A percentile compares a stretch with the other conserved stretches of the same genome.
Conservation (phyloP, 1,284 basidiomycete genomes). For the Melampsora americana region DNA sequence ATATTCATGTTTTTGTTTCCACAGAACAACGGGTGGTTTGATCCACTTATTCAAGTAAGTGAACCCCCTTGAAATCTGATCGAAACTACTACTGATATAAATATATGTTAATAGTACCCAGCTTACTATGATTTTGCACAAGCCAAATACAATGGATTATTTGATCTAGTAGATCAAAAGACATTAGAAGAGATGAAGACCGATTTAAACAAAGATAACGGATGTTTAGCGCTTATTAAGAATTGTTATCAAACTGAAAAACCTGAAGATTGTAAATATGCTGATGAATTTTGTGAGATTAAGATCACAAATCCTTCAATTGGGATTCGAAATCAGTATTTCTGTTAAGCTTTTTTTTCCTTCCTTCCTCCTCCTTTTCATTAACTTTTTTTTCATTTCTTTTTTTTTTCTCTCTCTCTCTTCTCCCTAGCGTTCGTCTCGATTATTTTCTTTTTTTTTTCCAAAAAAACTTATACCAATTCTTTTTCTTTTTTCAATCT, state of each 20-base stretch:
- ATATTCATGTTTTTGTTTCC: neutral
- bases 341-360: conserved; percentile 23
- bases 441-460: conserved; percentile 3
- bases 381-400: neutral
- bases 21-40: conserved; percentile 43
- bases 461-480: no score
- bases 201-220: conserved; percentile 3
- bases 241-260: conserved; percentile 27
- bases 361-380: no score
- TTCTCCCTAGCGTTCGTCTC: neutral
- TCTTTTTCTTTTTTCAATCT: no score
- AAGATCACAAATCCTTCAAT: conserved; percentile 14
- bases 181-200: conserved; percentile 3
- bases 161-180: conserved; percentile 16
- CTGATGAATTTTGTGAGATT: conserved; percentile 27
- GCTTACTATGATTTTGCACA: conserved; percentile 40
- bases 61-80: neutral
- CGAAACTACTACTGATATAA: neutral
- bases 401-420: neutral
- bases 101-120: conserved; percentile 10
- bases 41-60: conserved; percentile 31
- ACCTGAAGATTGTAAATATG: conserved; percentile 20
- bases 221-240: conserved; percentile 27
- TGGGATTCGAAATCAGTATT: conserved; percentile 36
- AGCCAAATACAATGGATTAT: conserved; percentile 36